phyloP scores from a whole-genome alignment of 768 basidiomycete genomes.

The Trametes meyenii region DNA sequence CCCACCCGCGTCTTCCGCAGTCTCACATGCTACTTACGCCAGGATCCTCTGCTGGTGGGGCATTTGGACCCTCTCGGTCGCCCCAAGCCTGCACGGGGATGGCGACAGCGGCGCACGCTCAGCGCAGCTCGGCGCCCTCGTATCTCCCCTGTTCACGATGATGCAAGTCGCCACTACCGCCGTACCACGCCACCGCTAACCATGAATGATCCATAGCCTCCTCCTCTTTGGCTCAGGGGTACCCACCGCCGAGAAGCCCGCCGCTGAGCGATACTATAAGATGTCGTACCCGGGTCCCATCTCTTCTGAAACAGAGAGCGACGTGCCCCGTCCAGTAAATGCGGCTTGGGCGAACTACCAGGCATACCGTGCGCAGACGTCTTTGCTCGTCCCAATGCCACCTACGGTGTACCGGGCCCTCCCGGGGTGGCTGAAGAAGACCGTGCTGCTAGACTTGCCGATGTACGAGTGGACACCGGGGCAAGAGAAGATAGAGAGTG shows the following conservation, averaged over 20 bases:
- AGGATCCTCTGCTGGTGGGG: conserved; percentile 71
- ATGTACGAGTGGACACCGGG: conserved; percentile 61
- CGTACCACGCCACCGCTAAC: not conserved
- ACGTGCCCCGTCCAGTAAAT: conserved; percentile 1
- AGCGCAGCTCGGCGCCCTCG: conserved; percentile 62
- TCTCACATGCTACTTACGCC: conserved; percentile 3
- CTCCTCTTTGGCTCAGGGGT: conserved; percentile 70
- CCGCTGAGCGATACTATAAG: conserved; percentile 60
- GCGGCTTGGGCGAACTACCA: conserved; percentile 58
- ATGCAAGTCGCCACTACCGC: conserved; percentile 43
- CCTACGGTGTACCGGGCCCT: conserved; percentile 54
- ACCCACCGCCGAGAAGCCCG: conserved; percentile 71
- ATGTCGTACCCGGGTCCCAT: conserved; percentile 43
- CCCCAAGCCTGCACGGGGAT: conserved; percentile 50
- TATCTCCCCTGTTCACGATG: conserved; percentile 67
- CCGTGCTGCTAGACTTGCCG: conserved; percentile 62
- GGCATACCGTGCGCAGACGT: conserved; percentile 56
- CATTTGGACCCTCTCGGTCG: conserved; percentile 61
- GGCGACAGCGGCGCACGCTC: conserved; percentile 45
- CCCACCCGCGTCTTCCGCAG: conserved; percentile 2
- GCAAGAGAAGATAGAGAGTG: conserved; percentile 36
- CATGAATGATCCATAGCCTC: conserved; percentile 37
- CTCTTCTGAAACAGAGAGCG: conserved; percentile 30
- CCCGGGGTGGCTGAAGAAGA: conserved; percentile 54
- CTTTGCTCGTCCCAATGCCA: conserved; percentile 64